Conservation (phyloP, 495 filamentous ascomycete species). For the Aspergillus leporis region DNA sequence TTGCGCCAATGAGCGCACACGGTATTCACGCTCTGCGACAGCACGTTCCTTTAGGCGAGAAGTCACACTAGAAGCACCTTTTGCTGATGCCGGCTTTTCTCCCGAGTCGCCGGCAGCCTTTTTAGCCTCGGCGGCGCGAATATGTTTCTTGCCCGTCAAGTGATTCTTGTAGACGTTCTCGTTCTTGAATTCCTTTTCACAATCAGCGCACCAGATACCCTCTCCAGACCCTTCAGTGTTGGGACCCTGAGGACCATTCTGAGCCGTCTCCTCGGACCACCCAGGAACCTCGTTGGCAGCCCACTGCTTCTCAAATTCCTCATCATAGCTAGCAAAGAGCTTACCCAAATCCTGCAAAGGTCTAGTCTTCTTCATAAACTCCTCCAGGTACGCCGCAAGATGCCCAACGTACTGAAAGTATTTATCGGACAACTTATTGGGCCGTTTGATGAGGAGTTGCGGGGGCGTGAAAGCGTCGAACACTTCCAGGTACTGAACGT, state of each 20-base stretch:
- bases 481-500: slow-evolving; percentile 85
- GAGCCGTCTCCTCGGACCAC: slow-evolving; percentile 65
- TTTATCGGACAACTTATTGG: slow-evolving; percentile 82
- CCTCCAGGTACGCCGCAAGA: slow-evolving; percentile 79
- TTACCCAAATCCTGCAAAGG: slow-evolving; percentile 83
- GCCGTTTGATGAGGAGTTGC: slow-evolving; percentile 65
- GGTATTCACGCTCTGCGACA: slow-evolving; percentile 85
- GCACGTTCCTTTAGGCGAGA: slow-evolving; percentile 81
- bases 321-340: slow-evolving; percentile 69
- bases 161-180: slow-evolving; percentile 92
- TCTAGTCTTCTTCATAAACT: slow-evolving; percentile 75
- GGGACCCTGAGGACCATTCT: slow-evolving; percentile 44
- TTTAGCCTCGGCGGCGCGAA: slow-evolving; percentile 69
- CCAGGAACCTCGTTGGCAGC: slow-evolving; percentile 72
- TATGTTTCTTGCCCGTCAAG: slow-evolving; percentile 87
- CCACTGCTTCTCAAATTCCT: slow-evolving; percentile 85
- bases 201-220: slow-evolving; percentile 83
- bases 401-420: slow-evolving; percentile 89
- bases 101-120: slow-evolving; percentile 41
- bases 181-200: slow-evolving; percentile 92
- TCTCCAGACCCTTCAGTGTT: slow-evolving; percentile 63
- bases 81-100: slow-evolving; percentile 24
- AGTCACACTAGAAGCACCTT: slow-evolving; percentile 35
- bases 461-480: slow-evolving; percentile 86
- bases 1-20: slow-evolving; percentile 71